Conservation (phyloP, 108 stramenopile genomes). For the Poteriospumella lacustris region DNA sequence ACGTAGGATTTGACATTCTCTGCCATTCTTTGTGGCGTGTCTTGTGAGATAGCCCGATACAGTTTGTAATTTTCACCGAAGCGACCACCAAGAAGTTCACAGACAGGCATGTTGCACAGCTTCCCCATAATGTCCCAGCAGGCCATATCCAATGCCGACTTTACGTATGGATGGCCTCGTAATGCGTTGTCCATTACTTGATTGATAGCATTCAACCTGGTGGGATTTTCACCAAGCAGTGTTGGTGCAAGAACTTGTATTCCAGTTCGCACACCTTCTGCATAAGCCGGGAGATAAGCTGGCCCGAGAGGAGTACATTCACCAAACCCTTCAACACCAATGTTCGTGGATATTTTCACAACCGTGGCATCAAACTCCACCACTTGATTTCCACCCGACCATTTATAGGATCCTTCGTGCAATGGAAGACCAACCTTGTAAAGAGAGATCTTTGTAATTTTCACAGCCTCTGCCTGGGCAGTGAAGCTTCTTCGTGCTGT, state of each 20-base stretch:
- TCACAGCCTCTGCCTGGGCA: slow-evolving; percentile 19
- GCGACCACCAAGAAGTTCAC: slow-evolving; percentile 30
- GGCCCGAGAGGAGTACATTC: slow-evolving; percentile 31
- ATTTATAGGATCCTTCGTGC: slow-evolving; percentile 32
- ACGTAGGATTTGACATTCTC: slow-evolving; percentile 22
- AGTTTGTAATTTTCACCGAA: slow-evolving; percentile 1
- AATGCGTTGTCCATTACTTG: slow-evolving; percentile 28
- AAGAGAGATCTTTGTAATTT: slow-evolving; percentile 9
- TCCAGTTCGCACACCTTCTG: slow-evolving; percentile 20
- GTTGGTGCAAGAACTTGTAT: slow-evolving; percentile 26
- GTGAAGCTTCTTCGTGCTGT: too few relatives aligned
- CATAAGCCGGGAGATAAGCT: slow-evolving; percentile 30
- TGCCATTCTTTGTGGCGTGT: slow-evolving; percentile 30
- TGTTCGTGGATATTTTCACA: slow-evolving; percentile 20
- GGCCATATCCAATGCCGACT: slow-evolving; percentile 30
- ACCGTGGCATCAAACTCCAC: slow-evolving; percentile 28
- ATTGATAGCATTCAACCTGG: slow-evolving; percentile 15
- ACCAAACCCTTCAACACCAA: slow-evolving; percentile 17
- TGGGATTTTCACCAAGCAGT: slow-evolving; percentile 27
- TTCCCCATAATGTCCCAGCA: slow-evolving; percentile 37
- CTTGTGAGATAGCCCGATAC: slow-evolving; percentile 33
- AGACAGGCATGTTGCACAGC: slow-evolving; percentile 23
- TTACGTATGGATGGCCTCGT: slow-evolving; percentile 29
- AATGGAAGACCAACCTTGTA: slow-evolving; percentile 27
- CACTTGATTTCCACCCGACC: slow-evolving; percentile 18